Evolutionary conservation across 495 filamentous ascomycete genomes (phyloP), one percentile per base, ranked within the genome.

Genomic region (Hypoxylon cercidicola): DNA sequence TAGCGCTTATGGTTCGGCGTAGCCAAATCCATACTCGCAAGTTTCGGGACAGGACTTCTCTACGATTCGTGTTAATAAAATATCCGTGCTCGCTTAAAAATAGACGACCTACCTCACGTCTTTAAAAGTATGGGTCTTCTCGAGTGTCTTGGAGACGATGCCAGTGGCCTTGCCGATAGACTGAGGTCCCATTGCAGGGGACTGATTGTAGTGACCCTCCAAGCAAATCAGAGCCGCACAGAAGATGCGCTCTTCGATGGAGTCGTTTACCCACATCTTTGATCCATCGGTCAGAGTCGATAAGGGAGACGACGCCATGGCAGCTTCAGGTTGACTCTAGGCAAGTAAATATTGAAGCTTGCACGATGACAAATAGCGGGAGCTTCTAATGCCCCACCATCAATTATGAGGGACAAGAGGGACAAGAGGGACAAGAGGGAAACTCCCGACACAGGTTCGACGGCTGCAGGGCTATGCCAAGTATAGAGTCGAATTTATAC

Each of bases 11-110:
- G 44, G 71, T 56, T 30, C 71, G 69, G 19, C 71, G 68, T 60
- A 93, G 80, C 71, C 88, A 88, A 62, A 89, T 83, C 90, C 90
- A 93, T 51, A 90, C 84, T 52, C 89, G 85, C 32, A 86, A 76
- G 52, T 84, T 85, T 44, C 76, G 70, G 48, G 85, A 72, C 71
- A 90, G 74, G 71, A 78, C 68, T 77, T 90, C 74, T 77, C 82
- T 81, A 75, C 72, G 40, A 79, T 69, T 52, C 73, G 10, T 20
- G 20, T 64, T 32, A 47, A 39, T 47, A 52, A 32, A 44, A 68
- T 47, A 66, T 77, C 72, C 77, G 74, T 28, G 79, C 78, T 21
- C 82, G 74, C 25, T 74, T 71, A n/a, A 61, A 50, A 20, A 21
- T 18, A 20, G 18, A 46, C 46, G n/a, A 41, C 76, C 48, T 70